Conservation (phyloP, 805 yeast genomes). For the Wickerhamiella kurtzmanii region DNA sequence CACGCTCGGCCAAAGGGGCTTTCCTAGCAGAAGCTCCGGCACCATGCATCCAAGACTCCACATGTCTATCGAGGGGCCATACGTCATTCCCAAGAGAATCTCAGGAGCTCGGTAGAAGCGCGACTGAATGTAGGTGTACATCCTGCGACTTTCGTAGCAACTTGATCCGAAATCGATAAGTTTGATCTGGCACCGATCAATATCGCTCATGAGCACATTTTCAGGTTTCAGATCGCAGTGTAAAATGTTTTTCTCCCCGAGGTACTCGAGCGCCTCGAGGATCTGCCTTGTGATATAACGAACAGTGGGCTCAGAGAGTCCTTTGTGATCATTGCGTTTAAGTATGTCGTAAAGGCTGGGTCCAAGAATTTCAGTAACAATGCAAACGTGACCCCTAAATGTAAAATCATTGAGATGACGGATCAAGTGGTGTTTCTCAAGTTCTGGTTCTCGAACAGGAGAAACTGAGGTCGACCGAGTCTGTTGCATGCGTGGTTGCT, state of each 20-base stretch:
- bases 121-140: constrained; percentile 90
- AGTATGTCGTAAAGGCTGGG: constrained; percentile 48
- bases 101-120: constrained; percentile 96
- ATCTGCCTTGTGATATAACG: constrained; percentile 40
- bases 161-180: constrained; percentile 67
- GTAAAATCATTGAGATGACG: constrained; percentile 55
- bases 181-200: constrained; percentile 38
- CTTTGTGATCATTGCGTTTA: constrained; percentile 26
- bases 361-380: constrained; percentile 59
- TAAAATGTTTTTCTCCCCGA: constrained; percentile 45
- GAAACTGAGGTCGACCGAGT: constrained; percentile 2
- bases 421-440: constrained; percentile 31
- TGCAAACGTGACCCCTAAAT: constrained; percentile 73
- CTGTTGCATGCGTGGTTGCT: constrained; percentile 16
- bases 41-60: constrained; percentile 98
- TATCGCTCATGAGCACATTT: constrained; percentile 47
- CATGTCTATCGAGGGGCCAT: constrained; percentile 83
- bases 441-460: constrained; percentile 2
- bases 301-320: constrained; percentile 25
- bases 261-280: constrained; percentile 42
- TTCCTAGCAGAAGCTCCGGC: constrained; percentile 86
- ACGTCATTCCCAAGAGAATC: constrained; percentile 76
- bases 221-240: constrained; percentile 87
- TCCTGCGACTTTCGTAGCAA: constrained; percentile 50
- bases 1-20: constrained; percentile 91